Base-by-base conservation (phyloP, 2,329 filamentous ascomycete species). In the Monosporascus sp. region DNA sequence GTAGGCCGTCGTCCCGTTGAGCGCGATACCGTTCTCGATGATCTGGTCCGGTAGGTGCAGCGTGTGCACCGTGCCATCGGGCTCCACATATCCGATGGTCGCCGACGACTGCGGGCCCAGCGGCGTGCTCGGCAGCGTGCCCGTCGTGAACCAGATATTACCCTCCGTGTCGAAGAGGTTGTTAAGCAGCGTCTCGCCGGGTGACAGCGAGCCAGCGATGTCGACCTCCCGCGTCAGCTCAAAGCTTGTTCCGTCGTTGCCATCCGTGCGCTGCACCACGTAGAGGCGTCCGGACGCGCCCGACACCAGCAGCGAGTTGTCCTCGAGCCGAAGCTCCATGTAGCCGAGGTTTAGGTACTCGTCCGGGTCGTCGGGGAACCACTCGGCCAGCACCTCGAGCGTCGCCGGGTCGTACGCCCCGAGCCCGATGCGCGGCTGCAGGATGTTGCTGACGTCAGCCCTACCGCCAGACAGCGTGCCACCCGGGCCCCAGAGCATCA, bases 21-120 rank as follows among this genome's bases (percentile, higher is more conserved):
- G 36, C 6, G 55, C 55, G 31, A 59, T 57, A 37, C 52, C 53
- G 44, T 59, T 59, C 47, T 59, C 56, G 18, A 57, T 47, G 5
- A 53, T 41, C 41, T 57, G 55, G 31, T 53, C 41, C 6, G 39
- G 36, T 7, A 57, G 42, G 31, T 55, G 54, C 17, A 44, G 5
- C 15, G 31, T 14, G 42, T 52, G 41, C 11, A 56, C 34, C 25
- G 15, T 20, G 14, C 42, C 41, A 18, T 41, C 27, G 41, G 50
- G 45, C 27, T 34, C 34, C 9, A 51, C 42, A 25, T 47, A 51
- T 8, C 50, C 50, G 18, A 51, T 24, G 15, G 50, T 51, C 22
- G 50, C n/a, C 24, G 50, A 51, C 9, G 22, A 31, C 42, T 46
- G 42, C 9, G 22, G 42, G 22, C 45, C 42, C 9, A 47, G 31